Evolutionary conservation across 2,329 filamentous ascomycete species (phyloP), one percentile per base, ranked within the genome.

Genomic region (Aspergillus sp.): DNA sequence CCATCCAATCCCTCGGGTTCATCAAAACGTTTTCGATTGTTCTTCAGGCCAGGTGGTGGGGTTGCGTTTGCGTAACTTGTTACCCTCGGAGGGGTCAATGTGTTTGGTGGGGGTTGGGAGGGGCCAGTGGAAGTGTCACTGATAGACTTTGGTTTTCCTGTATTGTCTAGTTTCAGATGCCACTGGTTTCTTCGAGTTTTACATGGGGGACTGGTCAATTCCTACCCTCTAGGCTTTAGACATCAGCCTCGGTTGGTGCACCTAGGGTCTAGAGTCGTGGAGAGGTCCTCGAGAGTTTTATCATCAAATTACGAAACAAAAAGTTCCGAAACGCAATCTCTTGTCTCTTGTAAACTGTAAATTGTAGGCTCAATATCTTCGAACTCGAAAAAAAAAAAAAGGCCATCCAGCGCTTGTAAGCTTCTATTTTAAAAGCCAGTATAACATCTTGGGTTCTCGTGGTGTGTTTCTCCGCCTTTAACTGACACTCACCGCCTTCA

Each of bases 191-290:
- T 57, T 62, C 56, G 62, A 53, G 60, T 62, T 66, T 65, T 50
- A 53, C 54, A 59, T 66, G 70, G 63, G 27, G 68, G 60, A 64
- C 71, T 75, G 73, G 73, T 76, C 73, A 76, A 75, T 68, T 55
- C 52, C 60, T 64, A 65, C 50, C 23, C 53, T 61, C 55, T 47
- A 48, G 40, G 55, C 57, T 62, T 62, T 57, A 56, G 59, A 56
- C 57, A 53, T 61, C 62, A 44, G 58, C 55, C 52, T 53, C 58
- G 52, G 61, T 58, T 65, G 55, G 23, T 56, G 57, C 48, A 43
- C 45, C 41, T 55, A 53, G 50, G 53, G 24, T 55, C 47, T 50
- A 56, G 66, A 67, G 68, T 66, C 61, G 69, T 75, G 73, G 71
- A 74, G 71, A 69, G 71, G 72, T 64, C 46, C 62, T 64, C 60